These are phyloP conservation scores for Cladophialophora carrionii DNA, from an alignment of 2,329 filamentous ascomycete genomes.

Conservation along the genomic window DNA sequence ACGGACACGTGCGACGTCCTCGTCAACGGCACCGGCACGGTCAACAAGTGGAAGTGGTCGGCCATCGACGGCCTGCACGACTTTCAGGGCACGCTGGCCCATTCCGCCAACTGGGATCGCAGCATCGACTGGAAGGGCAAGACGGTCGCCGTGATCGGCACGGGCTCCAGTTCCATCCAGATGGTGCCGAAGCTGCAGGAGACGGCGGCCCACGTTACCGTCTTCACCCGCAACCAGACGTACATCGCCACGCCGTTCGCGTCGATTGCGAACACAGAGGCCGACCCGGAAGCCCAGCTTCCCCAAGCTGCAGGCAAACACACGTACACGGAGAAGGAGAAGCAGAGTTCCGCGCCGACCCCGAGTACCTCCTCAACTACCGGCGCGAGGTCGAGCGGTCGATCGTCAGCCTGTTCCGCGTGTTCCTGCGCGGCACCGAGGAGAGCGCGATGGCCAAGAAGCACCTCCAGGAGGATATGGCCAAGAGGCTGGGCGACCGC, in stretches of 20 bases:
- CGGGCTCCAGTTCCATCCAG: constrained; percentile 25
- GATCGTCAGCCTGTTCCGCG: constrained; percentile 24
- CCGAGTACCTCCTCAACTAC: constrained; percentile 30
- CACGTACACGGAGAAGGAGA: constrained; percentile 34
- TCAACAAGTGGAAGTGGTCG: constrained; percentile 46
- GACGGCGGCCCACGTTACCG: constrained; percentile 40
- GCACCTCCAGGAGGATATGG: constrained; percentile 36
- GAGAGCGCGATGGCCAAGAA: constrained; percentile 24
- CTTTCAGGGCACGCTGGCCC: constrained; percentile 44
- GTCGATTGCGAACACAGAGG: constrained; percentile 31
- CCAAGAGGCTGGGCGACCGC: constrained; percentile 29
- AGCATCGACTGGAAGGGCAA: constrained; percentile 39
- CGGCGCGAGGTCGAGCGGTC: constrained; percentile 24
- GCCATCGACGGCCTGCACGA: constrained; percentile 43
- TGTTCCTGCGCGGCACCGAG: constrained; percentile 31
- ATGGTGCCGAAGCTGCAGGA: constrained; percentile 45
- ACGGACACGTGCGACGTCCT: constrained; percentile 31
- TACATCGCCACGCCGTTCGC: constrained; percentile 40
- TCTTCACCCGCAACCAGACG: constrained; percentile 41
- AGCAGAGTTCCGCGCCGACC: constrained; percentile 31
- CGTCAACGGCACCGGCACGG: constrained; percentile 30
- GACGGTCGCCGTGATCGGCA: constrained; percentile 27
- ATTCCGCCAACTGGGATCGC: constrained; percentile 43
- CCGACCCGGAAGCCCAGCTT: constrained; percentile 32
- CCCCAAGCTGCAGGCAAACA: constrained; percentile 35